phyloP scores from a whole-genome alignment of 169 alveolate genomes.

The Plasmodium knowlesi region DNA sequence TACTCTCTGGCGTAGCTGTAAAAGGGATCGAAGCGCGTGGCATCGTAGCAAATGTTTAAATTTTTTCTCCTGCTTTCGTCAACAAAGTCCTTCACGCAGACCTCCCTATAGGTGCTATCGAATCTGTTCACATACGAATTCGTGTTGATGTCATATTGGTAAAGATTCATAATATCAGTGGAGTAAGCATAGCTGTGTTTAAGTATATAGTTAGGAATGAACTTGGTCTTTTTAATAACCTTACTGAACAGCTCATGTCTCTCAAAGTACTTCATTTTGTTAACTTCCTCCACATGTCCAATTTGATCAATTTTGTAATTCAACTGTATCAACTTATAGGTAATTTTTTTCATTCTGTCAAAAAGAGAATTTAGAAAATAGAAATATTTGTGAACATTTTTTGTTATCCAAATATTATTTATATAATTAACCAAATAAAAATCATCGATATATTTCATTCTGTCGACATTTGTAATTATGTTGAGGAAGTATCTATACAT shows the following conservation, averaged over 20 bases:
- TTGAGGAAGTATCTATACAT: constrained; percentile 64
- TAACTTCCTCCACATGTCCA: constrained; percentile 52
- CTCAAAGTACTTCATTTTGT: constrained; percentile 73
- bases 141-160: constrained; percentile 55
- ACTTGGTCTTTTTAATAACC: constrained; percentile 64
- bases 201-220: constrained; percentile 46
- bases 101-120: constrained; percentile 29
- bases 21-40: constrained; percentile 10
- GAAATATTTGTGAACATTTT: constrained; percentile 73
- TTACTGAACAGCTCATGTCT: constrained; percentile 59
- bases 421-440: constrained; percentile 66
- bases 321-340: constrained; percentile 47
- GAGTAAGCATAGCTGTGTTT: constrained; percentile 68
- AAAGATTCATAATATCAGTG: constrained; percentile 45
- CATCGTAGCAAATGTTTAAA: constrained; percentile 43
- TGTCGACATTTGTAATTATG: constrained; percentile 67
- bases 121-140: constrained; percentile 56
- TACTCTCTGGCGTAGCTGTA: constrained; percentile 32
- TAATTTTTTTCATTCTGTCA: constrained; percentile 70
- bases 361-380: constrained; percentile 73
- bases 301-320: constrained; percentile 66
- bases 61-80: constrained; percentile 19
- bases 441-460: constrained; percentile 61
- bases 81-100: constrained; percentile 23
- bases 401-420: constrained; percentile 63